phyloP scores from a whole-genome alignment of 352 stramenopile species.

The Globisporangium apiculatum region DNA sequence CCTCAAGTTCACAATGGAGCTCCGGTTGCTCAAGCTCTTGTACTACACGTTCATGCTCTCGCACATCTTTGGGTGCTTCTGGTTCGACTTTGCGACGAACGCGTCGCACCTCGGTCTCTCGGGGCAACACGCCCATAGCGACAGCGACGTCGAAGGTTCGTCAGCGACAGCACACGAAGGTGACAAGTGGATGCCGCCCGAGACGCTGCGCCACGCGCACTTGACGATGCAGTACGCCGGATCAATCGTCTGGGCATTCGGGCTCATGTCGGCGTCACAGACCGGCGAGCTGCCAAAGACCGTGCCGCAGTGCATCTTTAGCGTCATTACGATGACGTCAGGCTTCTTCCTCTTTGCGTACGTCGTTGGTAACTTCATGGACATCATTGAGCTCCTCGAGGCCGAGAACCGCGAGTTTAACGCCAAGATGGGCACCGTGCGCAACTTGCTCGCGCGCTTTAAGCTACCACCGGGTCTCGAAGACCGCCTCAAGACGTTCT shows the following conservation, averaged over 20 bases:
- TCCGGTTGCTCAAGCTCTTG: conserved; percentile 36
- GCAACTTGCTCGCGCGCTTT: conserved; percentile 33
- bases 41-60: conserved; percentile 41
- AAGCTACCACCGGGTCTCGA: conserved; percentile 20
- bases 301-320: conserved; percentile 23
- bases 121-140: neutral
- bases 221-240: conserved; percentile 21
- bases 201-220: conserved; percentile 14
- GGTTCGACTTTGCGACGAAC: conserved; percentile 37
- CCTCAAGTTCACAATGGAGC: conserved; percentile 28
- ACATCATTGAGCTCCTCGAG: conserved; percentile 34
- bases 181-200: conserved; percentile 23
- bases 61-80: conserved; percentile 42
- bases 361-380: conserved; percentile 31
- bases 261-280: conserved; percentile 30
- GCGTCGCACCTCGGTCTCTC: conserved; percentile 14
- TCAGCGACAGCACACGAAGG: conserved; percentile 15
- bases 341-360: conserved; percentile 42
- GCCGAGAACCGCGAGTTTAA: conserved; percentile 42
- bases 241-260: conserved; percentile 33
- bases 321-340: conserved; percentile 22
- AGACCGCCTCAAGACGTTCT: conserved; percentile 35
- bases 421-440: conserved; percentile 27
- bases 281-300: conserved; percentile 24
- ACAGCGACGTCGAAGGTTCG: neutral